Evolutionary conservation across 306 rosid species (phyloP).

Genomic region (Parietaria judaica): DNA sequence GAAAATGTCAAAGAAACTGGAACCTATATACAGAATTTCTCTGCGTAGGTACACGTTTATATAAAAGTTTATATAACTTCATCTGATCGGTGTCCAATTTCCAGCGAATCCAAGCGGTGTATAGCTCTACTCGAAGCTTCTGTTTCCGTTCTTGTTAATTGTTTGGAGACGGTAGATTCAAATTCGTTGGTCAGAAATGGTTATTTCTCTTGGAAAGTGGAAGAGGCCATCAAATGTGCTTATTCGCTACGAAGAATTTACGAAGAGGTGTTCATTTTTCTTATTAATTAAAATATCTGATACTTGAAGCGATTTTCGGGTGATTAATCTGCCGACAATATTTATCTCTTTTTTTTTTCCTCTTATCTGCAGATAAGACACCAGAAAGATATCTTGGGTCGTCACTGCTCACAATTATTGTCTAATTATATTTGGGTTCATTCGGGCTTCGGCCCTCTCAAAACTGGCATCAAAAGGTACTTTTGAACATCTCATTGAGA

Average conservation of each 20-base stretch:
- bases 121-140: slow-evolving; percentile 71
- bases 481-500: slow-evolving; percentile 6
- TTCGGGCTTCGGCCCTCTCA: slow-evolving; percentile 67
- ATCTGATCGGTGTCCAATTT: slow-evolving; percentile 17
- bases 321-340: background rate
- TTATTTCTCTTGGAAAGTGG: slow-evolving; percentile 59
- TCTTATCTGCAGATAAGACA: slow-evolving; percentile 57
- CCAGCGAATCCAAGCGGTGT: slow-evolving; percentile 60
- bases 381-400: slow-evolving; percentile 58
- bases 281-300: slow-evolving; percentile 14
- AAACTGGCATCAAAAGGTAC: slow-evolving; percentile 74
- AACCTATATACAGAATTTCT: too few species aligned
- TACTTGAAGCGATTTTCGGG: background rate
- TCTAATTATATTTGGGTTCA: slow-evolving; percentile 62
- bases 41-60: background rate
- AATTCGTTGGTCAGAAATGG: slow-evolving; percentile 27
- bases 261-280: slow-evolving; percentile 62
- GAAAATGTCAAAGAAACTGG: too few species aligned
- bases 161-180: slow-evolving; percentile 58
- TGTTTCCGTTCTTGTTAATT: slow-evolving; percentile 62
- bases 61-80: background rate
- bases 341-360: background rate
- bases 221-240: slow-evolving; percentile 83
- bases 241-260: slow-evolving; percentile 64
- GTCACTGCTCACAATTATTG: slow-evolving; percentile 61